Conservation (phyloP, 441 rosid species). For the Omphalea diandra region DNA sequence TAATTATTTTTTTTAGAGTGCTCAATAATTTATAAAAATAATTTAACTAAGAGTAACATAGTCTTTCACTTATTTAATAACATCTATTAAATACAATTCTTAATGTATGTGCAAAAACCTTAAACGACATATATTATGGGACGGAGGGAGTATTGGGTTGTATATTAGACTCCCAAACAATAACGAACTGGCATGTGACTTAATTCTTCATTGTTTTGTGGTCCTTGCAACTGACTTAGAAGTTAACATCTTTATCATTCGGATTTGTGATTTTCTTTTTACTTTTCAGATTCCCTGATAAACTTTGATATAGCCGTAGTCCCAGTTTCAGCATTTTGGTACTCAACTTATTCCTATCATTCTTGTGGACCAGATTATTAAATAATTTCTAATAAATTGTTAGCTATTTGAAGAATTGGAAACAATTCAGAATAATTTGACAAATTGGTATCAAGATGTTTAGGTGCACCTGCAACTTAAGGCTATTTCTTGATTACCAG, state of each 20-base stretch:
- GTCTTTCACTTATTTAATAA: too few relatives aligned
- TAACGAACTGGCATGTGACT: constrained; percentile 9
- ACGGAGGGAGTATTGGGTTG: too few relatives aligned
- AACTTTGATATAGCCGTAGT: background rate
- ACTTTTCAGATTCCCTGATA: background rate
- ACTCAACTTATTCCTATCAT: background rate
- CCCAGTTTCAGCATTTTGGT: background rate
- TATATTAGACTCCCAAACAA: too few relatives aligned
- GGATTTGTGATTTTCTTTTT: background rate
- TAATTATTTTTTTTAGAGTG: too few relatives aligned
- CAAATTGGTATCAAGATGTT: background rate
- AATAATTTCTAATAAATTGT: background rate
- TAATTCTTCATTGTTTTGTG: background rate
- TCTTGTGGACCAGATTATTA: constrained; percentile 12
- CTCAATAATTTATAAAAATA: too few relatives aligned
- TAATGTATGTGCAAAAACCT: too few relatives aligned
- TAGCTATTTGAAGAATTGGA: constrained; percentile 3
- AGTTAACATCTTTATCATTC: background rate
- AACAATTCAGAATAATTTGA: constrained; percentile 9
- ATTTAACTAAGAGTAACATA: too few relatives aligned
- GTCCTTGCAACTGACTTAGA: background rate
- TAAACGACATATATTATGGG: too few relatives aligned
- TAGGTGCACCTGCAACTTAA: background rate
- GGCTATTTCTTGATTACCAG: background rate
- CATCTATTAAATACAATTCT: too few relatives aligned